Evolutionary conservation across 768 basidiomycete species (phyloP).

Genomic region (Suillus hirtellus): DNA sequence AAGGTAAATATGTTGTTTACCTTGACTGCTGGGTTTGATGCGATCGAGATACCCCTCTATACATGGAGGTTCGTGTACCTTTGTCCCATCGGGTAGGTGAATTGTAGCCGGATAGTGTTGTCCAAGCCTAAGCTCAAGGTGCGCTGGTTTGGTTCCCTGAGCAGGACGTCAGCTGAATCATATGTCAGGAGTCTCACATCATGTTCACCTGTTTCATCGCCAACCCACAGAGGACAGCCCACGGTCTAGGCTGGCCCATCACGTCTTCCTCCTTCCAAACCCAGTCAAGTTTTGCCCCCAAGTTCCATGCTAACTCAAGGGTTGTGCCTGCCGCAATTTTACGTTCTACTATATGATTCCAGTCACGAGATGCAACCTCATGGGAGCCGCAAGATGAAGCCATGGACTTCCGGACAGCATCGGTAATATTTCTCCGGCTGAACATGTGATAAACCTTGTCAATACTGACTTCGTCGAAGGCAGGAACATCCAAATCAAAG

Average conservation of each 20-base stretch:
- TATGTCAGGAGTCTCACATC: background rate
- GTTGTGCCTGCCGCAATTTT: constrained; percentile 54
- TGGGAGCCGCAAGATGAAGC: constrained; percentile 34
- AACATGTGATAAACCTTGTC: constrained; percentile 51
- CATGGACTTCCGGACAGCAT: constrained; percentile 60
- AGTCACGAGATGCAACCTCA: constrained; percentile 41
- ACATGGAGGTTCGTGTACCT: constrained; percentile 71
- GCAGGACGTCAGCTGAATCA: constrained; percentile 11
- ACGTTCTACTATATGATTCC: constrained; percentile 58
- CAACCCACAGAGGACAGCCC: constrained; percentile 76
- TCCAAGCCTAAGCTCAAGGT: constrained; percentile 73
- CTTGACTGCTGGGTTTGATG: constrained; percentile 57
- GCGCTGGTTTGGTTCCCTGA: constrained; percentile 44
- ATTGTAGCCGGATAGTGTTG: constrained; percentile 61
- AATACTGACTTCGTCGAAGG: constrained; percentile 38
- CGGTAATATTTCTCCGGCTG: constrained; percentile 59
- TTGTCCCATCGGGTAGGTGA: constrained; percentile 40
- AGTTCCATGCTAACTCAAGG: constrained; percentile 79
- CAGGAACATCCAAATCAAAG: constrained; percentile 71
- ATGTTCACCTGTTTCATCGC: constrained; percentile 65
- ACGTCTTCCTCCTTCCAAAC: constrained; percentile 72
- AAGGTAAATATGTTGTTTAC: constrained; percentile 65
- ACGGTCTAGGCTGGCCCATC: constrained; percentile 58
- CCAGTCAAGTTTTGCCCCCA: constrained; percentile 81
- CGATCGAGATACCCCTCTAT: constrained; percentile 88